Base-by-base conservation (phyloP, 495 filamentous ascomycete genomes). In the Aspergillus coremiiformis region DNA sequence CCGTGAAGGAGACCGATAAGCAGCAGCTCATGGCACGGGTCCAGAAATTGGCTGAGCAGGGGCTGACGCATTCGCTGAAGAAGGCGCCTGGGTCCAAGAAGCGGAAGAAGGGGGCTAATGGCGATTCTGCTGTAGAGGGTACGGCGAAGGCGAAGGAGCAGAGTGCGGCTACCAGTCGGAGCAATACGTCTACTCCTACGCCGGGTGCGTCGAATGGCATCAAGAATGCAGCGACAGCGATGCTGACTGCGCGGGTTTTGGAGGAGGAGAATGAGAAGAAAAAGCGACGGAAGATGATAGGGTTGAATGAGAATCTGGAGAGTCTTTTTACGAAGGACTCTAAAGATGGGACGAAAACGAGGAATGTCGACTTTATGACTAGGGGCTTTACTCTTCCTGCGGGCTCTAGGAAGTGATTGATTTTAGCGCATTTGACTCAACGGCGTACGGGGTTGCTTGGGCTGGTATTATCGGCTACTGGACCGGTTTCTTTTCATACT, bases 61-160 rank as follows among this genome's bases (percentile, higher is more conserved):
- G 87, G 4, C 74, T 96, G 2, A 80, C 92, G 15, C 93, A 99
- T 64, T 87, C 85, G 7, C 70, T 97, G 33, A 99, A 96, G 73
- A 95, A 95, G 62, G 81, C 75, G 0, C 65, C 78, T 1, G 80
- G 80, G 14, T 72, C 72, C 10, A 82, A 90, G 65, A 96, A 94
- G 74, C 73, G 82, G 49, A 83, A 83, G 61, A 82, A 87, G 71
- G 57, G 71, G 42, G 71, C 64, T 24, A 66, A 68, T 41, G 61
- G 49, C 19, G 57, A 58, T 19, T 24, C 55, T 14, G 49, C 53
- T 24, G 48, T 51, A n/a, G 12, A 7, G 33, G 33, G 17, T 22
- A 22, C 7, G n/a, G 19, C 45, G 17, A 19, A 5, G 1, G 2
- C 41, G 0, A 49, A 49, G 45, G 47, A 55, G 27, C 33, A 52